phyloP scores from a whole-genome alignment of 129 eudicot genomes.

The Rutidosis leptorrhynchoides region DNA sequence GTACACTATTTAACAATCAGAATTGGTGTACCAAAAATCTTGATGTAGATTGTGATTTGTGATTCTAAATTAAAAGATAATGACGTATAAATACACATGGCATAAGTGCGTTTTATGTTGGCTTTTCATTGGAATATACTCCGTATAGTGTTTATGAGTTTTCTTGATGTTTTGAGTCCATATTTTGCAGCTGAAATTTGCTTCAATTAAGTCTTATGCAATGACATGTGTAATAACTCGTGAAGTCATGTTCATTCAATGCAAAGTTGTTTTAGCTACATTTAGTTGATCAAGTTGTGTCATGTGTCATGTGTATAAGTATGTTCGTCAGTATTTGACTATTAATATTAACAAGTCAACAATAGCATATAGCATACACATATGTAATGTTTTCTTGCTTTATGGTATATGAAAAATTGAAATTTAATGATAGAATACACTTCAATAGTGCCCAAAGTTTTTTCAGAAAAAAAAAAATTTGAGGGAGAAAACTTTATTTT shows the following conservation, averaged over 20 bases:
- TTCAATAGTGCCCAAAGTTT: no score
- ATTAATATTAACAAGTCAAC: background rate
- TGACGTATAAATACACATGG: background rate
- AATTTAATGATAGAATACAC: no score
- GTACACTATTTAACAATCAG: background rate
- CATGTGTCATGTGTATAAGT: background rate
- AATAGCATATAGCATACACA: no score
- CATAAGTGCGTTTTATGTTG: background rate
- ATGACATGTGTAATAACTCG: background rate
- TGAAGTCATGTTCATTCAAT: background rate
- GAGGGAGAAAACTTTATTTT: no score
- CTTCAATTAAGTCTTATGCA: background rate
- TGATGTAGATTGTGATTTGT: background rate
- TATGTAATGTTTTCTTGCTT: no score
- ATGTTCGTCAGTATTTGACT: background rate
- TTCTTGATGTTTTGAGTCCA: background rate
- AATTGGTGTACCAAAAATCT: background rate
- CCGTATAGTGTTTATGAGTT: background rate
- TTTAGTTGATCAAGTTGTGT: background rate
- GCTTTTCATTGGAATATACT: background rate
- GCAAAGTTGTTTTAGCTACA: background rate
- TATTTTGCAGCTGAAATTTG: background rate
- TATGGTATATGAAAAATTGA: no score
- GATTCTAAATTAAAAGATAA: no score
- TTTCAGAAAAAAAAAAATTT: no score